Evolutionary conservation across 345 rosid species (phyloP), one percentile per base, ranked within the genome.

Genomic region (Rubroshorea leprosula): DNA sequence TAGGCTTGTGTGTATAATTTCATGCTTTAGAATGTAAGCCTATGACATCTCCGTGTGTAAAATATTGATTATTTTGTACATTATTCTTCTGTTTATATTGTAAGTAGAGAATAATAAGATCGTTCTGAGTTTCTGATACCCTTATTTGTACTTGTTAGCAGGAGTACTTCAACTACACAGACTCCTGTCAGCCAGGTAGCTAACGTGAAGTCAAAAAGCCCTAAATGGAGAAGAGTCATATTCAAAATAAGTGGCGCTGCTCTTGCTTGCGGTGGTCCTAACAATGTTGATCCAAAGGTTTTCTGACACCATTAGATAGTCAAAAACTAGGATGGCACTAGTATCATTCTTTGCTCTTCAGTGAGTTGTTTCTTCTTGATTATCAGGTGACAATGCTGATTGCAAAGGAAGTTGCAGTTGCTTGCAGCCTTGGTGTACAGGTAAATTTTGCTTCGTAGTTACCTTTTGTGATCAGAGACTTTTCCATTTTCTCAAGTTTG

Each of bases 191-290:
- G 65, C 61, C 84, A 78, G 59, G 50, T 77, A 39, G 74, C 22
- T 68, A 77, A 44, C 60, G 18, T 77, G 55, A 90, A 85, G 58
- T 44, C 81, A 13, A 85, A 81, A 55, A 76, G 58, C 54, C 86
- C 85, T 50, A 87, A 76, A 78, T 90, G 97, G 97, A 77, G 81
- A 53, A 85, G 96, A 76, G 96, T 90, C 29, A 80, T 90, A 44
- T 77, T 90, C 63, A 90, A 87, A 71, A 85, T 90, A 63, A 90
- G 96, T 56, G 97, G 94, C 21, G 82, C 85, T 56, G 87, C 96
- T 25, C 80, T 90, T 74, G 82, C 87, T 54, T 86, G 87, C 54
- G 74, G 75, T 55, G 83, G 84, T 69, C 87, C 83, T 58, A 80
- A 80, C 61, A 78, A 75, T 62, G 79, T 90, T 57, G 96, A 90